phyloP scores from a whole-genome alignment of 768 basidiomycete species.

The Dacryopinax primogenitus region DNA sequence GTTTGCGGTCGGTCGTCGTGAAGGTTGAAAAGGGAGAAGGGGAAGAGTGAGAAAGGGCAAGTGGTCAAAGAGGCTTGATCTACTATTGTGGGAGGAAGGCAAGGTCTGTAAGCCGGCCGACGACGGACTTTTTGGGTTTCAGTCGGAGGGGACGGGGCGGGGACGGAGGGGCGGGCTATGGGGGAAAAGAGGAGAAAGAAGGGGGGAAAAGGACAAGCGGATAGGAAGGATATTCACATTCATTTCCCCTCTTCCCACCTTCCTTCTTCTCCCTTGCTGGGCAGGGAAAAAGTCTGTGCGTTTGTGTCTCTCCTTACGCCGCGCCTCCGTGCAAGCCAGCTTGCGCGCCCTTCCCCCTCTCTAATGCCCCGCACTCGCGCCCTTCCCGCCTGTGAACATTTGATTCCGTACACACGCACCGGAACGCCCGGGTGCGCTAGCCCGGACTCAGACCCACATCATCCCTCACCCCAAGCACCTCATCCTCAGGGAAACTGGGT shows the following conservation, averaged over 20 bases:
- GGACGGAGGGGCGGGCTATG: background rate
- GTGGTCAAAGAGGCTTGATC: background rate
- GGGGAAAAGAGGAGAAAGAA: background rate
- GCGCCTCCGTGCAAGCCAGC: too few relatives aligned
- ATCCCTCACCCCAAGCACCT: background rate
- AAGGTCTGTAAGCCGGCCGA: background rate
- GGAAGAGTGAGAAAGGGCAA: background rate
- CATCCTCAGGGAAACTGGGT: background rate
- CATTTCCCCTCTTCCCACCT: background rate
- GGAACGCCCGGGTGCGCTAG: background rate
- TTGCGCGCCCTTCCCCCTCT: too few relatives aligned
- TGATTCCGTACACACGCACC: background rate
- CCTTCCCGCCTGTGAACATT: background rate
- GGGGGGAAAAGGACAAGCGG: background rate
- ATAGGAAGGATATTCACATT: background rate
- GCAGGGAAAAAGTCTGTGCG: background rate
- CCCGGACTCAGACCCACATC: background rate
- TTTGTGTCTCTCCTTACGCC: constrained; percentile 3
- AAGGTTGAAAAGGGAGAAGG: background rate
- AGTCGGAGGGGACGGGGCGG: background rate
- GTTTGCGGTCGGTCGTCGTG: constrained; percentile 4
- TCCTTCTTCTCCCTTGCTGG: background rate
- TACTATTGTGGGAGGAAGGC: constrained; percentile 1
- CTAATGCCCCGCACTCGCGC: background rate
- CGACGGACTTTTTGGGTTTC: background rate